Base-by-base conservation (phyloP, 257 asterid species). In the Fraxinus cuspidata region DNA sequence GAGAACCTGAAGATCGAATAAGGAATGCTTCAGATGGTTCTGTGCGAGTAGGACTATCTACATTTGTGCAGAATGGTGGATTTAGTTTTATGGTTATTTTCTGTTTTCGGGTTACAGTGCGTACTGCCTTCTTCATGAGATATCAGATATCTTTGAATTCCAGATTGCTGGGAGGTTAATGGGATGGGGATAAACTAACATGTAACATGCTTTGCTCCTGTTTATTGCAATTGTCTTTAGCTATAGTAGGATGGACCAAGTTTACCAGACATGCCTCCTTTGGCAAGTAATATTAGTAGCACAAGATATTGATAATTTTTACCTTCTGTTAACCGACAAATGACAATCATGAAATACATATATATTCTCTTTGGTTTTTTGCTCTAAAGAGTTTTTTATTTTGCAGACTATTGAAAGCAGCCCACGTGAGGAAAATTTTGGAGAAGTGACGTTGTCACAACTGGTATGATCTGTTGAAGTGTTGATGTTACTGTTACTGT, bases 381-480 rank as follows among this genome's bases (percentile, higher is more conserved):
- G 79, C 44, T 78, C 70, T 73, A 64, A 75, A 73, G 72, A 25
- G 71, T 1, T 3, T 75, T 77, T 73, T 40, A 47, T 85, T 80
- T 87, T n/a, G 64, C 85, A 90, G 97, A 91, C 97, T 47, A 86
- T 91, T 81, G 97, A 90, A 84, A 91, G 94, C 88, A 91, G 96
- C 80, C 71, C 82, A 38, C 23, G 89, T 23, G 92, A 88, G 73
- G 94, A 82, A 74, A 83, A 79, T 83, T 90, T 83, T 74, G 94
- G 85, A 76, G 97, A 92, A 77, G 96, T 88, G 80, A 73, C 87
- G 21, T 74, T 88, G 71, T 93, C 97, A 15, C 96, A 91, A 76
- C 83, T 91, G 91, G 97, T 91, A 93, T 44, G 89, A 75, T 13
- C 78, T 71, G 73, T 56, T 60, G 40, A 34, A 74, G 32, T 81